These are phyloP conservation scores for Globisporangium nodosum DNA, from an alignment of 352 stramenopile species.

Conservation along the genomic window DNA sequence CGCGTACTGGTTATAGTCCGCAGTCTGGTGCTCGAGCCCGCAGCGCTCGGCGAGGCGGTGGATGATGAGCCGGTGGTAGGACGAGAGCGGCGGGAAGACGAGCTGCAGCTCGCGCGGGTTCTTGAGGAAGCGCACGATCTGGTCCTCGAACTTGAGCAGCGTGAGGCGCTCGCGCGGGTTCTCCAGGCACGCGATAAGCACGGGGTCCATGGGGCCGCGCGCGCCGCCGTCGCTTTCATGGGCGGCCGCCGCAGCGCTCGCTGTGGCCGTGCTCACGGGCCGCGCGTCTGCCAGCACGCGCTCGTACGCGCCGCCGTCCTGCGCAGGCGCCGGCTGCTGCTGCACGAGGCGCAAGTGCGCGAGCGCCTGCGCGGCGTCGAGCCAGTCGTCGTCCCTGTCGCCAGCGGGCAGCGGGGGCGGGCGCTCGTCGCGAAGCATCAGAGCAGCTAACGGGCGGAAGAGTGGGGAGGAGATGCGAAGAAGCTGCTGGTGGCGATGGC, in stretches of 20 bases:
- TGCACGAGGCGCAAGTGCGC: conserved; percentile 34
- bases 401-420: conserved; percentile 3
- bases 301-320: conserved; percentile 53
- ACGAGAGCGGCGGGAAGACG: conserved; percentile 78
- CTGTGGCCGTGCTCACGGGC: conserved; percentile 51
- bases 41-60: conserved; percentile 94
- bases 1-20: conserved; percentile 55
- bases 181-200: conserved; percentile 72
- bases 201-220: conserved; percentile 61
- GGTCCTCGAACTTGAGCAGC: conserved; percentile 83
- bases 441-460: background rate
- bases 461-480: background rate
- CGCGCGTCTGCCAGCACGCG: conserved; percentile 17
- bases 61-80: conserved; percentile 86
- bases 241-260: conserved; percentile 33
- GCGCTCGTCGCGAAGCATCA: background rate
- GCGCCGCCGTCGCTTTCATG: conserved; percentile 9
- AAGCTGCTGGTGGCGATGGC: background rate
- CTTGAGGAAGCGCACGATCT: conserved; percentile 79
- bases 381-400: conserved; percentile 10
- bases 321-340: conserved; percentile 21
- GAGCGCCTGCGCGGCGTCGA: conserved; percentile 23
- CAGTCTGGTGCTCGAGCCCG: conserved; percentile 84
- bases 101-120: conserved; percentile 62
- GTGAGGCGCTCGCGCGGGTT: conserved; percentile 77